Conservation (phyloP, 2,329 filamentous ascomycete species). For the Chaetomiaceae sp. region DNA sequence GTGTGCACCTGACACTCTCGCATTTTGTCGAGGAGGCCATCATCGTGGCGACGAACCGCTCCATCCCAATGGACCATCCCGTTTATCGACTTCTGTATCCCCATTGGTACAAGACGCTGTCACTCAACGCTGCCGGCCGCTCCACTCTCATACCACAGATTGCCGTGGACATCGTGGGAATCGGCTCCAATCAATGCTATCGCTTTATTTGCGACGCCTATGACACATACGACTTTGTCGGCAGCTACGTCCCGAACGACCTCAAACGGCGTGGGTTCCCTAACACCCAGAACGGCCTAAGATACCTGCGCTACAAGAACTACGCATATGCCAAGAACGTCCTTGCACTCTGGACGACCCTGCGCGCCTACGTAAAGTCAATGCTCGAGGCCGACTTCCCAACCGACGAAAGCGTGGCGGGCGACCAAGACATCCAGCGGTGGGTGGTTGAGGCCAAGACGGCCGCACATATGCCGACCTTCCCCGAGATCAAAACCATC, state of each 20-base stretch:
- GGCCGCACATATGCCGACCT: conserved; percentile 38
- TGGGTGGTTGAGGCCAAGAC: conserved; percentile 41
- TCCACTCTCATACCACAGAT: conserved; percentile 42
- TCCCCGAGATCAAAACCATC: conserved; percentile 40
- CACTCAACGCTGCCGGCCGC: conserved; percentile 45
- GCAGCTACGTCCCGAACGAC: conserved; percentile 44
- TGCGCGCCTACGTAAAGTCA: conserved; percentile 39
- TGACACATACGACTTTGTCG: conserved; percentile 42
- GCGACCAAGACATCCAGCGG: conserved; percentile 33
- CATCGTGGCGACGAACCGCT: conserved; percentile 44
- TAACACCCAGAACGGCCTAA: conserved; percentile 30
- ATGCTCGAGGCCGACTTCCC: conserved; percentile 37
- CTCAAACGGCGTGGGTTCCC: conserved; percentile 42
- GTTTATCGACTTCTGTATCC: conserved; percentile 42
- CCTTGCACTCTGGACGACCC: conserved; percentile 40
- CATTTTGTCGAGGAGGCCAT: conserved; percentile 47
- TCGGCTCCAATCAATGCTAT: conserved; percentile 36
- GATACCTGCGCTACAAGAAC: conserved; percentile 40
- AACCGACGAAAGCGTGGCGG: conserved; percentile 30
- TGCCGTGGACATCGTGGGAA: conserved; percentile 40
- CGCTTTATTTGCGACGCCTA: conserved; percentile 39
- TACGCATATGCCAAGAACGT: conserved; percentile 47
- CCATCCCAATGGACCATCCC: conserved; percentile 39
- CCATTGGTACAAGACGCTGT: conserved; percentile 48
- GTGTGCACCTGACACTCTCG: conserved; percentile 42